Evolutionary conservation across 495 filamentous ascomycete species (phyloP).

Genomic region (Trichoderma orchidacearum): DNA sequence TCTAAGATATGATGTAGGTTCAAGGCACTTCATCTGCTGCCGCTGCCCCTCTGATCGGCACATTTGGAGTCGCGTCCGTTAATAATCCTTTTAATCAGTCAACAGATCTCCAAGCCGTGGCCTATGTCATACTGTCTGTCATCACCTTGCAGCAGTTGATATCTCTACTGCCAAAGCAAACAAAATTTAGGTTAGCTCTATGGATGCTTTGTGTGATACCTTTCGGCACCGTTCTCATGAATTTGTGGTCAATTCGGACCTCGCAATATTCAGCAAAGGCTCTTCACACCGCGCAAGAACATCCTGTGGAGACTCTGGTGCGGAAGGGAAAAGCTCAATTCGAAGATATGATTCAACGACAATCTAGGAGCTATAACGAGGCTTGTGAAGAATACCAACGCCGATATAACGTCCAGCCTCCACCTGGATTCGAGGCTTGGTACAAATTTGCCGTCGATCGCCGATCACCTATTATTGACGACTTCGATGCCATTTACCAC

Average conservation of each 20-base stretch:
- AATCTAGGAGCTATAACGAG: constrained; percentile 28
- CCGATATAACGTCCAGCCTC: constrained; percentile 39
- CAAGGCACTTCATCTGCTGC: background rate
- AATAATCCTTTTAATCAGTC: background rate
- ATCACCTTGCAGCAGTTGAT: background rate
- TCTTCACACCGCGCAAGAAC: constrained; percentile 6
- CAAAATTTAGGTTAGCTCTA: background rate
- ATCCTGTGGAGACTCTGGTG: constrained; percentile 35
- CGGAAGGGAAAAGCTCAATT: constrained; percentile 22
- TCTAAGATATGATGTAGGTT: too few species aligned
- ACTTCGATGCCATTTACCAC: constrained; percentile 41
- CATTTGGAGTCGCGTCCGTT: background rate
- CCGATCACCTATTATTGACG: constrained; percentile 52
- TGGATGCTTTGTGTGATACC: background rate
- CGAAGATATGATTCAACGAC: constrained; percentile 17
- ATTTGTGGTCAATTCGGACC: background rate
- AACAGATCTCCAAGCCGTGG: background rate
- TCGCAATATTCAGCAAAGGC: background rate
- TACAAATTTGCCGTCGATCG: constrained; percentile 46
- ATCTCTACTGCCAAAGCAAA: background rate
- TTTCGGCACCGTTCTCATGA: background rate
- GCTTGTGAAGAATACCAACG: constrained; percentile 38
- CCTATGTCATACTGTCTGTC: background rate
- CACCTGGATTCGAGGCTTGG: constrained; percentile 49
- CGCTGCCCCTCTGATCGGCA: background rate